Percentiles rank a stretch among this genome's conserved stretches.
Conservation (phyloP, 208 protist species). For the Leishmania tarentolae region DNA sequence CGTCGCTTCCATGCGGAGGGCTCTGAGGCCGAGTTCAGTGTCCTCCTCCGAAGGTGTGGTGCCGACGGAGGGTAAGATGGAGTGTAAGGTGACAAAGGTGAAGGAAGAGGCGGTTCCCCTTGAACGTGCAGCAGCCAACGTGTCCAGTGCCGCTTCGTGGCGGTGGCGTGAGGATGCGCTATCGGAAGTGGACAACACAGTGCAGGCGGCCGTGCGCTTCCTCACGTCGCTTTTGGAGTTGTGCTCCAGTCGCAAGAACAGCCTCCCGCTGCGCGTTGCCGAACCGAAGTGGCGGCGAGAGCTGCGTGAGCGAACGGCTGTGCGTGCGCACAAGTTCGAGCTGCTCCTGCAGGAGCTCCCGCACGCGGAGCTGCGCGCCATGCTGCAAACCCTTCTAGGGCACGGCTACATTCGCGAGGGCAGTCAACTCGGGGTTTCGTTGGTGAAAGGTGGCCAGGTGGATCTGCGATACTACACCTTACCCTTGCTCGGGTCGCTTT, state of each 20-base stretch:
- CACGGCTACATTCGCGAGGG: conserved; percentile 52
- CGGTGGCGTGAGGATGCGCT: conserved; percentile 24
- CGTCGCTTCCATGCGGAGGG: not conserved
- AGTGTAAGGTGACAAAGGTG: not conserved
- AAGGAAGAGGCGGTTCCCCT: not conserved
- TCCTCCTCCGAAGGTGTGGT: not conserved
- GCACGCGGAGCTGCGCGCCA: conserved; percentile 43
- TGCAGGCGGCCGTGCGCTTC: conserved; percentile 20
- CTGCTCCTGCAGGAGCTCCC: conserved; percentile 70
- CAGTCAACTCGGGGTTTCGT: conserved; percentile 35
- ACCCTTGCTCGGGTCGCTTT: conserved; percentile 61
- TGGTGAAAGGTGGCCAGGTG: conserved; percentile 54
- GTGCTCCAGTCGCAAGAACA: conserved; percentile 34
- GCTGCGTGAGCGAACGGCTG: conserved; percentile 43
- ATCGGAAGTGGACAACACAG: conserved; percentile 28
- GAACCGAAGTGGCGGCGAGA: conserved; percentile 60
- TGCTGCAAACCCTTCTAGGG: conserved; percentile 48
- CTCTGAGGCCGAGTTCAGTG: not conserved
- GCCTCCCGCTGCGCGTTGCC: conserved; percentile 33
- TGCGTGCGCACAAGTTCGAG: conserved; percentile 82
- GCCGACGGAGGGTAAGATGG: not conserved
- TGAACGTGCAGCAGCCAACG: not conserved
- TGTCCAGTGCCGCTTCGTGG: conserved; percentile 11
- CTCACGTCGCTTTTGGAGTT: conserved; percentile 34
- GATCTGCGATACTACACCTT: conserved; percentile 74